These are phyloP conservation scores for Ogataea neopini DNA, from an alignment of 805 yeast genomes.

Conservation along the genomic window DNA sequence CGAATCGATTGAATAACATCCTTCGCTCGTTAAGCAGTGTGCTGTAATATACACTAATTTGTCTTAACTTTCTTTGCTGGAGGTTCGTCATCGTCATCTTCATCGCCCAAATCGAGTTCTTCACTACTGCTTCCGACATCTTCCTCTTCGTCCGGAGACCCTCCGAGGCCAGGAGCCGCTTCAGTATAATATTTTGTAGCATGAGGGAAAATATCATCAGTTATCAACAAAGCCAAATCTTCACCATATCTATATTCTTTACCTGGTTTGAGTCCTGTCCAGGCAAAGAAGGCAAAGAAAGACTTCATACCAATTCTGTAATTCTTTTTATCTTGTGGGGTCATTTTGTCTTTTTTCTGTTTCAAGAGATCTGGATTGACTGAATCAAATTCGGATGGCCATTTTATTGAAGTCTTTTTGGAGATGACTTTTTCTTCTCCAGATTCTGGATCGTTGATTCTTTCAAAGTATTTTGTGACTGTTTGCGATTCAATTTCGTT, in stretches of 20 bases:
- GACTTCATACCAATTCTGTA: constrained; percentile 77
- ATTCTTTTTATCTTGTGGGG: constrained; percentile 55
- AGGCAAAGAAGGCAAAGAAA: constrained; percentile 83
- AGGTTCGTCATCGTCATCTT: constrained; percentile 10
- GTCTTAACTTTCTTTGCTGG: constrained; percentile 8
- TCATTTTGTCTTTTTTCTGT: constrained; percentile 39
- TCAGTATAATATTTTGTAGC: constrained; percentile 82
- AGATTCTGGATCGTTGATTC: constrained; percentile 44
- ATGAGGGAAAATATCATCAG: constrained; percentile 81
- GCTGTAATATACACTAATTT: constrained; percentile 1
- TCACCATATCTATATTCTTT: constrained; percentile 80
- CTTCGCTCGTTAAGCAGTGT: background rate
- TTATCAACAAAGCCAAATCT: constrained; percentile 67
- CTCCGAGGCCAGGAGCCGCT: constrained; percentile 63
- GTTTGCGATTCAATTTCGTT: constrained; percentile 55
- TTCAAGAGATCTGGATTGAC: constrained; percentile 57
- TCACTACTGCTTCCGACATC: constrained; percentile 42
- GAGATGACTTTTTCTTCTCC: constrained; percentile 61
- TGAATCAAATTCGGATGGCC: constrained; percentile 66
- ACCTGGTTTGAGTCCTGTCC: constrained; percentile 80
- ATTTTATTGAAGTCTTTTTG: constrained; percentile 52
- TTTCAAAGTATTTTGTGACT: constrained; percentile 59
- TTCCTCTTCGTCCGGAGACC: constrained; percentile 53
- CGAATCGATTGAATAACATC: no score
- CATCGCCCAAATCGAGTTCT: constrained; percentile 43